Conservation (phyloP, 495 filamentous ascomycete genomes). For the Lasiosphaeriaceae sp. region DNA sequence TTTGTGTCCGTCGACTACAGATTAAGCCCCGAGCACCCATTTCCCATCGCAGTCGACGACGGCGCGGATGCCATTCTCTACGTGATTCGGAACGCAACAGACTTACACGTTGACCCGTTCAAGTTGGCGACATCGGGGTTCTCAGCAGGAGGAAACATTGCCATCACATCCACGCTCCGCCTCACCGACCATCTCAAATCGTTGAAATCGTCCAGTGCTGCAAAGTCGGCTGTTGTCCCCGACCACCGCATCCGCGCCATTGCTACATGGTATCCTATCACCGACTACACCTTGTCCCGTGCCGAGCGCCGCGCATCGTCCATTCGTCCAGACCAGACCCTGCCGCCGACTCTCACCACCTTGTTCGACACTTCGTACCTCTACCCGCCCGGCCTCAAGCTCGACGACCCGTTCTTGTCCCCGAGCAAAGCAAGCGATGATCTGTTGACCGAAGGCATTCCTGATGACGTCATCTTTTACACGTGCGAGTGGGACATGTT, state of each 20-base stretch:
- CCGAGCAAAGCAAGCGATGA: slow-evolving; percentile 38
- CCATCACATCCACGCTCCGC: slow-evolving; percentile 73
- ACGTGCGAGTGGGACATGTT: slow-evolving; percentile 94
- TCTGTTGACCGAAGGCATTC: slow-evolving; percentile 39
- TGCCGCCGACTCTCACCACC: slow-evolving; percentile 68
- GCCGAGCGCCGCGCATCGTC: slow-evolving; percentile 63
- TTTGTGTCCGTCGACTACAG: slow-evolving; percentile 74
- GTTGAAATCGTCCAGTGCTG: neutral
- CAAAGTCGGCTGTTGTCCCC: slow-evolving; percentile 14
- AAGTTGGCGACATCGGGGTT: slow-evolving; percentile 76
- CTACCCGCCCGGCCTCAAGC: slow-evolving; percentile 39
- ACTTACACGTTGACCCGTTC: slow-evolving; percentile 39
- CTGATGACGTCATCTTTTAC: slow-evolving; percentile 55
- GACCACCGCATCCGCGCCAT: slow-evolving; percentile 34
- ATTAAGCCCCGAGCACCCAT: slow-evolving; percentile 72
- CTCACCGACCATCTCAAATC: slow-evolving; percentile 41
- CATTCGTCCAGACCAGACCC: slow-evolving; percentile 63
- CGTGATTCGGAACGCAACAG: slow-evolving; percentile 54
- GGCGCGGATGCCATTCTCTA: slow-evolving; percentile 66
- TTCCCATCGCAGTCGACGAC: slow-evolving; percentile 74
- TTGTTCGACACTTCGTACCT: slow-evolving; percentile 89
- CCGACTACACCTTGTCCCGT: slow-evolving; percentile 76
- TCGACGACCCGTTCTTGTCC: slow-evolving; percentile 36
- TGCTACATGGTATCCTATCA: slow-evolving; percentile 78
- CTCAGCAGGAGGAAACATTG: slow-evolving; percentile 82